Evolutionary conservation across 495 filamentous ascomycete genomes (phyloP).

Genomic region (Astrothelium macrocarpum): DNA sequence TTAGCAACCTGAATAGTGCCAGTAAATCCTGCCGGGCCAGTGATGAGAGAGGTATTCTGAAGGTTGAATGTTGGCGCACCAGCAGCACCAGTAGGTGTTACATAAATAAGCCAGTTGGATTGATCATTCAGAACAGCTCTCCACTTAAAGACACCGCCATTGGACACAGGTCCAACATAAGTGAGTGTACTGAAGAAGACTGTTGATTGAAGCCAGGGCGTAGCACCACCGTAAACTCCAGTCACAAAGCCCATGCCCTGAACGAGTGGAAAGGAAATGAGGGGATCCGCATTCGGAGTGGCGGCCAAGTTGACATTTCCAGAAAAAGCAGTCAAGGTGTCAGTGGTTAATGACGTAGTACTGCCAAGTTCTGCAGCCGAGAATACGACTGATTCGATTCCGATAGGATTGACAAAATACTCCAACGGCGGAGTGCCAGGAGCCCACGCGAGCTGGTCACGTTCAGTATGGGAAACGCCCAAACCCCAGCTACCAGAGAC

Average conservation of each 20-base stretch:
- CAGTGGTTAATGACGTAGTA: slow-evolving; percentile 51
- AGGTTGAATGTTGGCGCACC: slow-evolving; percentile 39
- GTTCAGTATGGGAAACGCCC: slow-evolving; percentile 61
- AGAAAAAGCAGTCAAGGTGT: slow-evolving; percentile 58
- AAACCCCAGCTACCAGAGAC: slow-evolving; percentile 64
- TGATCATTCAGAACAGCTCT: slow-evolving; percentile 60
- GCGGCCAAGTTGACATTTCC: slow-evolving; percentile 58
- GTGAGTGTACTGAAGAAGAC: slow-evolving; percentile 63
- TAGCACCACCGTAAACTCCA: slow-evolving; percentile 58
- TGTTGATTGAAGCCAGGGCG: slow-evolving; percentile 63
- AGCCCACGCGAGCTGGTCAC: slow-evolving; percentile 54
- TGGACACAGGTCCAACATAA: slow-evolving; percentile 45
- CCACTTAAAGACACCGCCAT: slow-evolving; percentile 67
- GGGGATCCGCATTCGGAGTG: slow-evolving; percentile 40
- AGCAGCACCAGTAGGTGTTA: slow-evolving; percentile 42
- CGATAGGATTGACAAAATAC: slow-evolving; percentile 76
- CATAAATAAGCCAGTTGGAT: slow-evolving; percentile 73
- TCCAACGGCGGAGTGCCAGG: slow-evolving; percentile 46
- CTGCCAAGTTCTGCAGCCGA: slow-evolving; percentile 63
- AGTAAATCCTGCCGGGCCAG: slow-evolving; percentile 44
- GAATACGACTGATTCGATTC: slow-evolving; percentile 68
- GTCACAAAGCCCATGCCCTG: slow-evolving; percentile 89
- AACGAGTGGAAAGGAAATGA: slow-evolving; percentile 69
- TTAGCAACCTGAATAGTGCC: slow-evolving; percentile 80
- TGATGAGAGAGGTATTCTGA: slow-evolving; percentile 38